These are phyloP conservation scores for Xylaria sp. DNA, from an alignment of 2,329 filamentous ascomycete species.

Conservation along the genomic window DNA sequence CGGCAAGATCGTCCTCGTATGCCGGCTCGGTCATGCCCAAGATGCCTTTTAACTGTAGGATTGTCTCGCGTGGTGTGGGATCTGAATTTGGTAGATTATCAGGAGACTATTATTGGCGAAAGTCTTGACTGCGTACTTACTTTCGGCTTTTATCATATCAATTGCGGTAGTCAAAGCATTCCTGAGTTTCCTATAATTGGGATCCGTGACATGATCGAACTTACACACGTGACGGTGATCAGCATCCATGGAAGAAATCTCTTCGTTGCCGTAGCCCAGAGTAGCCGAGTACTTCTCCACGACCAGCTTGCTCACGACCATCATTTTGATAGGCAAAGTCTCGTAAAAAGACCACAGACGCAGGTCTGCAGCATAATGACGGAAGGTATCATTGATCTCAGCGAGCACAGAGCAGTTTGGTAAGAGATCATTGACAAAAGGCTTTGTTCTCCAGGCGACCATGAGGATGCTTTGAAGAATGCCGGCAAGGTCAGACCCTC, in stretches of 20 bases:
- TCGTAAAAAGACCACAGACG: conserved; percentile 60
- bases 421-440: conserved; percentile 54
- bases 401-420: conserved; percentile 50
- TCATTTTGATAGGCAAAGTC: conserved; percentile 48
- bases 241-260: conserved; percentile 47
- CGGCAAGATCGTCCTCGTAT: conserved; percentile 42
- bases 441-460: conserved; percentile 47
- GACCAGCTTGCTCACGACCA: conserved; percentile 46
- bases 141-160: conserved; percentile 39
- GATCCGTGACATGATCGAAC: conserved; percentile 46
- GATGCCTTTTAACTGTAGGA: conserved; percentile 36
- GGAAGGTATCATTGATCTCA: conserved; percentile 58
- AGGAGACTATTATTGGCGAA: no score
- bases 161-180: conserved; percentile 48
- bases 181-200: conserved; percentile 49
- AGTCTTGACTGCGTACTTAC: no score
- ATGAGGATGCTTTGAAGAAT: conserved; percentile 52
- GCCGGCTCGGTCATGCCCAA: conserved; percentile 37
- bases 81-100: conserved; percentile 19
- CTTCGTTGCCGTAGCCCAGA: conserved; percentile 45
- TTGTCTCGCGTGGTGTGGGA: conserved; percentile 25
- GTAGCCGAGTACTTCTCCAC: conserved; percentile 47
- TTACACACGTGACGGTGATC: conserved; percentile 53
- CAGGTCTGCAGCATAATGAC: conserved; percentile 51
- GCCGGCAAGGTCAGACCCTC: conserved; percentile 52